Conservation (phyloP, 2,329 filamentous ascomycete genomes). For the Aspergillus pseudotamarii region DNA sequence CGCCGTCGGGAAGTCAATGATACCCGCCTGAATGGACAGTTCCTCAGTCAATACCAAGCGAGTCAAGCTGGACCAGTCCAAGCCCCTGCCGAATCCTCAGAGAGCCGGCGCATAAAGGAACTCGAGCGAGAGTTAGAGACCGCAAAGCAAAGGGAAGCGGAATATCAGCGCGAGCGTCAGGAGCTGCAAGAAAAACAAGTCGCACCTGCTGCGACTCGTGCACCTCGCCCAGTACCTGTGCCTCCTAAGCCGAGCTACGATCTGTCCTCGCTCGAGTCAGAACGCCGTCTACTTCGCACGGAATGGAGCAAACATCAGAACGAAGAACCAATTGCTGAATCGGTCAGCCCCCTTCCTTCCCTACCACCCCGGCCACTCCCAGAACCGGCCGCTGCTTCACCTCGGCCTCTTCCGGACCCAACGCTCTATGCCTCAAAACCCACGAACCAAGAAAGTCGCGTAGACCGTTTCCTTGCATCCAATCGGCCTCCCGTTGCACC, state of each 20-base stretch:
- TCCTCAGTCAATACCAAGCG: conserved; percentile 81
- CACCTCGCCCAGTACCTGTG: conserved; percentile 35
- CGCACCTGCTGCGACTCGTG: conserved; percentile 28
- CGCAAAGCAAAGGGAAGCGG: conserved; percentile 67
- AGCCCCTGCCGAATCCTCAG: conserved; percentile 51
- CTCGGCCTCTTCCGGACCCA: conserved; percentile 53
- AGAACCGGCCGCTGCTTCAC: conserved; percentile 20
- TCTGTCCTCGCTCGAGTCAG: conserved; percentile 62
- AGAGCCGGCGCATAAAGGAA: conserved; percentile 73
- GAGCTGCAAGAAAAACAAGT: conserved; percentile 42
- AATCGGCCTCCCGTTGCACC: conserved; percentile 54
- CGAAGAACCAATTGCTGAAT: conserved; percentile 16
- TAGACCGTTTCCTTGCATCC: conserved; percentile 58
- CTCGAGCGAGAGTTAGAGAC: conserved; percentile 73
- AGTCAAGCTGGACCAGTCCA: conserved; percentile 57
- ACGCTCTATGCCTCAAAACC: conserved; percentile 37
- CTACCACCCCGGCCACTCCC: conserved; percentile 14
- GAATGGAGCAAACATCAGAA: conserved; percentile 55
- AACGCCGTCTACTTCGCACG: conserved; percentile 61
- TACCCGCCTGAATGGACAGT: conserved; percentile 75
- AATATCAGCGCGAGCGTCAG: conserved; percentile 64
- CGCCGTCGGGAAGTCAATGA: conserved; percentile 64
- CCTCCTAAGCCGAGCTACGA: conserved; percentile 52
- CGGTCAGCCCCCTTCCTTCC: conserved; percentile 6
- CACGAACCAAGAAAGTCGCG: conserved; percentile 46